phyloP scores from a whole-genome alignment of 352 stramenopile species.

The Blastocystis sp. region DNA sequence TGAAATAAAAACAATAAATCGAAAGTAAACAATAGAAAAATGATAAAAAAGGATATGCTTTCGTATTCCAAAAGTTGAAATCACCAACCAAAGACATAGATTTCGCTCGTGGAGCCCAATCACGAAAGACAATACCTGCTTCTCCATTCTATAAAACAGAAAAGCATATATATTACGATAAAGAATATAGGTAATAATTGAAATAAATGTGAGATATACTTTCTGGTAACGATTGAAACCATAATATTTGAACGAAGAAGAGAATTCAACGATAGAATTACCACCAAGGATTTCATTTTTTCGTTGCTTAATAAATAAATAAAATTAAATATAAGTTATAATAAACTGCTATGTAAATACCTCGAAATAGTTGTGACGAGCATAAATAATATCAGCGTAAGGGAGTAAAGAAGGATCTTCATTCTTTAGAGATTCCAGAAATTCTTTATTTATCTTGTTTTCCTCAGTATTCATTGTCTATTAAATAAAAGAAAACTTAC shows the following conservation, averaged over 20 bases:
- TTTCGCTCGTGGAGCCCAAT: conserved; percentile 35
- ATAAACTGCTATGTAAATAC: neutral
- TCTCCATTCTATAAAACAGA: conserved; percentile 9
- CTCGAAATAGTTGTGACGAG: conserved; percentile 19
- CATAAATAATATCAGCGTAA: conserved; percentile 13
- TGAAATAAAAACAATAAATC: neutral
- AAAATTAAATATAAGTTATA: conserved; percentile 13
- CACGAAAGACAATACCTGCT: conserved; percentile 22
- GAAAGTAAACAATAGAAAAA: conserved; percentile 3
- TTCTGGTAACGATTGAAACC: neutral
- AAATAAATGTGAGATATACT: no score
- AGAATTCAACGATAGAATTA: conserved; percentile 11
- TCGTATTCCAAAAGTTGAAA: conserved; percentile 40
- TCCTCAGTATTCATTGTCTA: no score
- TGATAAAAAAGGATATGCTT: neutral
- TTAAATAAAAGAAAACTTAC: no score
- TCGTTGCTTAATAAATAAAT: no score
- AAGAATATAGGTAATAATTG: no score
- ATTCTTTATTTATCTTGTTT: no score
- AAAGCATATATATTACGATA: neutral
- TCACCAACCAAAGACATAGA: conserved; percentile 36
- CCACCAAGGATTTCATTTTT: conserved; percentile 6
- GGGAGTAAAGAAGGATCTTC: neutral
- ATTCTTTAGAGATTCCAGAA: no score
- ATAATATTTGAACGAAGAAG: neutral